Conservation (phyloP, 2,329 filamentous ascomycete genomes). For the Fusarium sarcochroum region DNA sequence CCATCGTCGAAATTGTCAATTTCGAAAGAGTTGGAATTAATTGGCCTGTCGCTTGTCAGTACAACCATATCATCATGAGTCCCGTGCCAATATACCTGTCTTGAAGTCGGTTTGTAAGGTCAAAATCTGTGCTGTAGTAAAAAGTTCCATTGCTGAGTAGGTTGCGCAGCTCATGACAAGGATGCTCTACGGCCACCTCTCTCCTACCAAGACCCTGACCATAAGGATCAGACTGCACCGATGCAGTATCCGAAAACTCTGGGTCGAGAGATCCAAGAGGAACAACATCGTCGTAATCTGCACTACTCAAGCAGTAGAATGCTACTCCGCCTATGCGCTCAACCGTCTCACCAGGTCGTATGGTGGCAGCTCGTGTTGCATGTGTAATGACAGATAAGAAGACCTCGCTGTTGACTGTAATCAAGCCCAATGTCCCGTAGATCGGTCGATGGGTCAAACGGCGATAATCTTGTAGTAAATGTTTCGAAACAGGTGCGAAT, state of each 20-base stretch:
- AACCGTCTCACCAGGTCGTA: slow-evolving; percentile 89
- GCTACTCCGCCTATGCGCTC: slow-evolving; percentile 89
- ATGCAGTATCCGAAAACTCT: slow-evolving; percentile 63
- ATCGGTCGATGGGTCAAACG: slow-evolving; percentile 80
- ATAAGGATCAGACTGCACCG: slow-evolving; percentile 57
- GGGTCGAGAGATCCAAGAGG: slow-evolving; percentile 66
- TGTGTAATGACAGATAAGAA: slow-evolving; percentile 92
- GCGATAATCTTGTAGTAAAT: slow-evolving; percentile 82
- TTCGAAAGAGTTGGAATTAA: slow-evolving; percentile 84
- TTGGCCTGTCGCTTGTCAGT: slow-evolving; percentile 65
- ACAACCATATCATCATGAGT: not conserved
- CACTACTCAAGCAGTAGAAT: slow-evolving; percentile 91
- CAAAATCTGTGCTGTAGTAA: slow-evolving; percentile 99
- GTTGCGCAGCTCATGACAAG: slow-evolving; percentile 91
- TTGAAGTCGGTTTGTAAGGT: slow-evolving; percentile 92
- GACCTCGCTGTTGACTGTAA: slow-evolving; percentile 85
- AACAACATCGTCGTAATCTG: slow-evolving; percentile 85
- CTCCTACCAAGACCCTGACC: slow-evolving; percentile 69
- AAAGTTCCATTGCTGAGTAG: slow-evolving; percentile 93
- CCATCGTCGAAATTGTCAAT: slow-evolving; percentile 93
- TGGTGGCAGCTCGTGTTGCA: slow-evolving; percentile 81
- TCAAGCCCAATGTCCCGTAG: slow-evolving; percentile 89
- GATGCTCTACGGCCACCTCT: slow-evolving; percentile 84
- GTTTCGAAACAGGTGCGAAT: slow-evolving; percentile 75
- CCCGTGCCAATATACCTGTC: slow-evolving; percentile 71